Evolutionary conservation across 257 asterid genomes (phyloP).

Genomic region (Catharanthus roseus): DNA sequence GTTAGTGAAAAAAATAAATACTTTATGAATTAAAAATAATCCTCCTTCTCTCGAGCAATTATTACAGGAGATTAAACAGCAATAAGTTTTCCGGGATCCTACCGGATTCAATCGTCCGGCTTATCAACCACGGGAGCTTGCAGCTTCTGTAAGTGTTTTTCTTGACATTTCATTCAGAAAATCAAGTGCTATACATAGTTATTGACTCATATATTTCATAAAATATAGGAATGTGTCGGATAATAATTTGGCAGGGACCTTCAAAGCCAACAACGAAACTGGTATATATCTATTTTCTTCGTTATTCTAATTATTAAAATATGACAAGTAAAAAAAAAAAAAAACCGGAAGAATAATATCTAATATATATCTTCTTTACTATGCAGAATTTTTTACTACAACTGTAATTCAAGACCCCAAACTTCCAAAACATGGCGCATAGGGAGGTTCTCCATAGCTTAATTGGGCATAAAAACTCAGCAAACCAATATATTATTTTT

Average conservation of each 20-base stretch:
- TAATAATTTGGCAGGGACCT: constrained; percentile 17
- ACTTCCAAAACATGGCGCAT: neutral
- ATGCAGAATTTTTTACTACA: constrained; percentile 4
- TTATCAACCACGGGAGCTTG: constrained; percentile 26
- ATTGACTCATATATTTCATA: too few species aligned
- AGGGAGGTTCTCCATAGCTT: neutral
- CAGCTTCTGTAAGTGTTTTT: constrained; percentile 39
- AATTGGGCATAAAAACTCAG: neutral
- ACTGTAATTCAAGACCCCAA: constrained; percentile 4
- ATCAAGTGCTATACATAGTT: too few species aligned
- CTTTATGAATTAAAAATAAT: too few species aligned
- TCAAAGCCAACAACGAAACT: neutral
- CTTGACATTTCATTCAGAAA: too few species aligned
- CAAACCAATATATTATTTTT: neutral
- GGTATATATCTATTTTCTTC: neutral
- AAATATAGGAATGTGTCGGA: constrained; percentile 13
- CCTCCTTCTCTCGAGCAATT: too few species aligned
- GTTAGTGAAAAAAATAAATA: too few species aligned
- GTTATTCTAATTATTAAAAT: neutral
- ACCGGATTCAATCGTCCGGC: constrained; percentile 30
- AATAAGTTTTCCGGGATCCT: constrained; percentile 52
- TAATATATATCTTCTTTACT: too few species aligned
- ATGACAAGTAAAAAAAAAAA: too few species aligned
- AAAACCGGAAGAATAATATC: too few species aligned
- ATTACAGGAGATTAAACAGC: constrained; percentile 45